These are phyloP conservation scores for Phytophthora megakarya DNA, from an alignment of 352 stramenopile genomes.

Conservation along the genomic window DNA sequence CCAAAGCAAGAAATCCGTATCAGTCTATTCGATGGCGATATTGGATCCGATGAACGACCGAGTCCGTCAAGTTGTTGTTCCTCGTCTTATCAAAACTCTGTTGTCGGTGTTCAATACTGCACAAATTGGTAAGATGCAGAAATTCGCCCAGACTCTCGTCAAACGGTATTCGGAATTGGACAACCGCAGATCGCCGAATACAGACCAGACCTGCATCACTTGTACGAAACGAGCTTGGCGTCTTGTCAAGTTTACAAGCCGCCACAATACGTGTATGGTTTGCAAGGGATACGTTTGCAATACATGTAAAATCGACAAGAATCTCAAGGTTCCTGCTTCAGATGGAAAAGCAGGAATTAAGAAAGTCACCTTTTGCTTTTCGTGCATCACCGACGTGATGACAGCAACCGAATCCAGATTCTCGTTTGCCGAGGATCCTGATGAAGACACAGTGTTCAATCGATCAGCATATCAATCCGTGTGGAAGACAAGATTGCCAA, in stretches of 20 bases:
- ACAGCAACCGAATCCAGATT: constrained; percentile 11
- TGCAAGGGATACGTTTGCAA: constrained; percentile 35
- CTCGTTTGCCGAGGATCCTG: constrained; percentile 21
- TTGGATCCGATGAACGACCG: constrained; percentile 30
- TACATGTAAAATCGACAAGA: constrained; percentile 36
- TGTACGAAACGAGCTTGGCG: constrained; percentile 25
- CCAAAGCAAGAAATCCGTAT: constrained; percentile 31
- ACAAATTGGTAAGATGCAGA: constrained; percentile 16
- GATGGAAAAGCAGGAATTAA: constrained; percentile 22
- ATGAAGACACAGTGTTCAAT: background rate
- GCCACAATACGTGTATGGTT: constrained; percentile 27
- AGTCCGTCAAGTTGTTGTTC: constrained; percentile 28
- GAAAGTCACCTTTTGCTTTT: constrained; percentile 44
- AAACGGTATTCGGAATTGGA: constrained; percentile 24
- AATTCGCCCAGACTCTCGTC: constrained; percentile 21
- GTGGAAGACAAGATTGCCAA: constrained; percentile 16
- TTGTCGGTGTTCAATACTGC: constrained; percentile 27
- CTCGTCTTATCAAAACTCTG: constrained; percentile 27
- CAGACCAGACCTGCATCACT: constrained; percentile 24
- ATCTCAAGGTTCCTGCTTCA: constrained; percentile 27
- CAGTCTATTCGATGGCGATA: constrained; percentile 33
- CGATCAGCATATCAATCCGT: constrained; percentile 10
- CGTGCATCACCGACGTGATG: constrained; percentile 29
- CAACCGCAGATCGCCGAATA: constrained; percentile 1
- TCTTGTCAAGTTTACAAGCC: constrained; percentile 16